Base-by-base conservation (phyloP, 108 stramenopile species). In the Skeletonema menzelii region DNA sequence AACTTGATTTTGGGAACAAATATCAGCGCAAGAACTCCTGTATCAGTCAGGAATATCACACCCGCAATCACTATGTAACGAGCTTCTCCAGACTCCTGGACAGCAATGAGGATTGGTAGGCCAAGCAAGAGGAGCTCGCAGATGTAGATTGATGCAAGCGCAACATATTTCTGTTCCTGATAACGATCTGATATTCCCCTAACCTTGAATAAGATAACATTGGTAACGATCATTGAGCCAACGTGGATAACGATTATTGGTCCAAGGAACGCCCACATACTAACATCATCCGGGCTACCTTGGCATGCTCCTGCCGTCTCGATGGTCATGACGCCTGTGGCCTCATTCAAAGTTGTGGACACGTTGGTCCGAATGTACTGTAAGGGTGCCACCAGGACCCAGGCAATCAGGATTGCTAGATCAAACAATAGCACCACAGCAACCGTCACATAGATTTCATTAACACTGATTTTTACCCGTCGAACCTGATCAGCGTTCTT, bases 141-240 rank as follows among this genome's bases (percentile, higher is more conserved):
- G 40, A 76, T 69, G 27, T 68, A 76, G n/a, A 77, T 44, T 0
- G 83, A 77, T 20, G 85, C 83, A 32, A 82, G 56, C 47, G 75
- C 72, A 53, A 83, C 65, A 62, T 76, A 84, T 40, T 83, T 83
- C 38, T 71, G 72, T 67, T 86, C 82, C 59, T 83, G 82, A 42
- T 83, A 86, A 6, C 83, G 69, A 70, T 84, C 83, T 15, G 56
- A 58, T 8, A 82, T 56, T 17, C 77, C 77, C 44, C 72, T 66
- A 17, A 83, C 75, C 27, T 70, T 75, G 47, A 56, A 82, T 5
- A 83, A 38, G 19, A 86, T 58, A 14, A 42, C 30, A 56, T 80
- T 77, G 64, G 82, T 86, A n/a, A 46, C 42, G 10, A 82, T 47
- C 67, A 82, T 59, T 10, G 81, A 37, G 40, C 27, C 55, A 20